Base-by-base conservation (phyloP, 176 grass and related monocot genomes). In the Oryza meridionalis region DNA sequence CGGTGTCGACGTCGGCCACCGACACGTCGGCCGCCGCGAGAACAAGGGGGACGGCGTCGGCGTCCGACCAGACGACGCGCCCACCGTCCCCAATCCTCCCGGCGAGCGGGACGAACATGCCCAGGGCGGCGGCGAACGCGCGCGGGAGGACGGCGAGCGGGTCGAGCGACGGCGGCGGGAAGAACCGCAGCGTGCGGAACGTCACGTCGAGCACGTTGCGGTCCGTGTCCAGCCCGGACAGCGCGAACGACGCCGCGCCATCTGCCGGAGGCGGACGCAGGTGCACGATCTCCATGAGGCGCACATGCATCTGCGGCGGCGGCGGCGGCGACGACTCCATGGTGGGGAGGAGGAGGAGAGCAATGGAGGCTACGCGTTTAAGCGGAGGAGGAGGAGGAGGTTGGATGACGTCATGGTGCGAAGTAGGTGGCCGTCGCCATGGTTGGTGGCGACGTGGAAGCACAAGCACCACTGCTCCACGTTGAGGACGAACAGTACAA, bases 151-250 rank as follows among this genome's bases (percentile, higher is more conserved):
- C 81, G 21, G 49, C 47, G 84, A 85, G 59, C 13, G 84, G 78
- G 46, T 92, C 85, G 45, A 87, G 47, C 38, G 58, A 83, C 59
- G 58, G 14, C 46, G 45, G 86, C 19, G 90, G 84, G 85, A 74
- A 87, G 88, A 89, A 76, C 47, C 92, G 92, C 73, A 97, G 77
- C 17, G 90, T 90, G 77, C 90, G 89, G 82, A 94, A 92, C 51
- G 79, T 50, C 83, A 94, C 63, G 53, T 92, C 80, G 89, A 94
- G 77, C 47, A 47, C 37, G 87, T 94, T 97, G 72, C 82, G 85
- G 72, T 94, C 92, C 40, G 71, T 64, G 72, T 94, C 94, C 69
- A 92, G 88, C 72, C 91, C 75, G 44, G 90, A 91, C 33, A 94
- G 88, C 33, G 85, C 85, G 72, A 92, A 67, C 7, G 73, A 2